A percentile compares a stretch with the other conserved stretches of the same genome.
Conservation (phyloP, 345 rosid species). For the Ceriops decandra region DNA sequence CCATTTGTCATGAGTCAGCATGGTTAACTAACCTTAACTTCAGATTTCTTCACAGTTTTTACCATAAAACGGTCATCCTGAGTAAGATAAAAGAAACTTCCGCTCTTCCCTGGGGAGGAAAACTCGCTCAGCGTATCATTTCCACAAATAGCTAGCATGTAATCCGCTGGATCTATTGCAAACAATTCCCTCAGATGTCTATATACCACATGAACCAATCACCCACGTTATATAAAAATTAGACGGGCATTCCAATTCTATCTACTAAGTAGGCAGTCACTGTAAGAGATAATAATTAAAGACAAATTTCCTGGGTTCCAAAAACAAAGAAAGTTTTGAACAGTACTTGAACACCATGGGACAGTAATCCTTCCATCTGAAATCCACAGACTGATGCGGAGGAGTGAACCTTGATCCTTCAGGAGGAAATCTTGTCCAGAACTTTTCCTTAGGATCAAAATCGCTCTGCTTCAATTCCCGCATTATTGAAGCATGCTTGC, state of each 20-base stretch:
- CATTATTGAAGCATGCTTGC: constrained; percentile 50
- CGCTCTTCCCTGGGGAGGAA: constrained; percentile 77
- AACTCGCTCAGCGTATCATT: constrained; percentile 64
- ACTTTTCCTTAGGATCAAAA: constrained; percentile 73
- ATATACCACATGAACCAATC: constrained; percentile 29
- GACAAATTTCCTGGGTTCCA: not conserved
- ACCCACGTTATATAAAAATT: constrained; percentile 21
- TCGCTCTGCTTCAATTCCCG: constrained; percentile 54
- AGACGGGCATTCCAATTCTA: not conserved
- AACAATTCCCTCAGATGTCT: constrained; percentile 68
- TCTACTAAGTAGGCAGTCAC: too few relatives aligned
- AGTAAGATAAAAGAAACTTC: constrained; percentile 65
- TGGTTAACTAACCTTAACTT: constrained; percentile 52
- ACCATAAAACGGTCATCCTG: constrained; percentile 69
- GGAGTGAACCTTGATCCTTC: constrained; percentile 77
- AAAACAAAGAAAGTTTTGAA: not conserved
- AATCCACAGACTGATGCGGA: constrained; percentile 63
- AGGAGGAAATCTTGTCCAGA: constrained; percentile 70
- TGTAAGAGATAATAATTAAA: too few relatives aligned
- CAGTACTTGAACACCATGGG: constrained; percentile 69
- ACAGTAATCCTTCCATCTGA: constrained; percentile 81
- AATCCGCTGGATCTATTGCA: constrained; percentile 54
- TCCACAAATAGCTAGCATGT: constrained; percentile 73
- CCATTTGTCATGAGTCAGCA: not conserved
- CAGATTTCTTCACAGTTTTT: constrained; percentile 71